Base-by-base conservation (phyloP, 2,329 filamentous ascomycete genomes). In the Aspergillus novoparasiticus region DNA sequence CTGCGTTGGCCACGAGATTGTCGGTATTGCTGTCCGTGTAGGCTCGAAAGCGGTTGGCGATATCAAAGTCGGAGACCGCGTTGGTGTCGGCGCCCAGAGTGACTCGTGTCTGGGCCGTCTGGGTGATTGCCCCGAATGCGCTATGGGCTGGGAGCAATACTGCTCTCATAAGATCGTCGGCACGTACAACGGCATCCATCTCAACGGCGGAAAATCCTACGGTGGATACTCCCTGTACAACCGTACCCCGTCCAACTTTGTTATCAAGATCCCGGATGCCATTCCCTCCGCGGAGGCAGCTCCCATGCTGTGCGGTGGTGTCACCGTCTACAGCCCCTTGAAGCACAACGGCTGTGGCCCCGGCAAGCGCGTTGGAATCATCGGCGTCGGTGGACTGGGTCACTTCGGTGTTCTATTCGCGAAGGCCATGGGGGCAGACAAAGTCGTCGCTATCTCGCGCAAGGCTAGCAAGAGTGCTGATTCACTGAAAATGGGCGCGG, bases 291-390 rank as follows among this genome's bases (percentile, higher is more conserved):
- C 80, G 23, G 79, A 83, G 34, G 86, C 85, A 0, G 86, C 90
- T 0, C 91, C 91, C 0, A 90, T 95, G 83, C 83, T 95, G 55
- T 95, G 92, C 70, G 92, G 89, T 12, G 92, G 92, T 19, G 84
- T 94, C 58, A 95, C 92, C 0, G 85, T 89, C 0, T 95, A 87
- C 74, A 85, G 85, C 2, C 92, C 92, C 0, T 79, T 95, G 4
- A 86, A 86, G 63, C 83, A 89, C 30, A 88, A 91, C 45, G 86
- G 85, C 9, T 85, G 87, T 51, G 91, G 91, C 0, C 89, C 90
- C 0, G 91, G 90, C 4, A 91, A 91, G 77, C 83, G 79, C 6
- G 89, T 94, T 2, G 91, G 87, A 0, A 87, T 94, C 57, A 83
- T 93, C 28, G 90, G 91, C 23, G 81, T 94, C 16, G 91, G 91